Base-by-base conservation (phyloP, 305 asterid species). In the Fraxinus latifolia region DNA sequence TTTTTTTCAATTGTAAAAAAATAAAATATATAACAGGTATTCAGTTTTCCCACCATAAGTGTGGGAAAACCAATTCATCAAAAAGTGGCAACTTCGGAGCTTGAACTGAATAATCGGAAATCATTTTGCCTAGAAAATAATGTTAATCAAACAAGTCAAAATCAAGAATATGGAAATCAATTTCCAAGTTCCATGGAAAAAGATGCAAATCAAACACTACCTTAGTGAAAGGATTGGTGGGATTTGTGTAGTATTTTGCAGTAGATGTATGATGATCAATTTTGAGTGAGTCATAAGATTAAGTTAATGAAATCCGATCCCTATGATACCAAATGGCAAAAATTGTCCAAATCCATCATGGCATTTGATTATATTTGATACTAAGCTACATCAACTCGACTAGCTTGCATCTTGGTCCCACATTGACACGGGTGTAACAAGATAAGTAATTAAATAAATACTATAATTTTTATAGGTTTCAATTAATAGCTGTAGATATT, bases 271-370 rank as follows among this genome's bases (percentile, higher is more conserved):
- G 44, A 82, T 80, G 1, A 47, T 44, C 3, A 3, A 55, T 82
- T 71, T 79, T 82, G 81, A 80, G 83, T 80, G 80, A 82, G 21
- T 80, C 37, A 67, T 72, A 7, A 37, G 37, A 67, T 21, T 77
- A 17, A 75, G 82, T 67, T 58, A 85, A 33, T 80, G 50, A 65
- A 74, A 50, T 82, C 21, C 78, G 58, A 84, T 80, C 81, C 85
- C 82, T 21, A 81, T 62, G 50, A 77, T 81, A 70, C 42, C 32
- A 50, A 76, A 80, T 68, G 6, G 60, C 50, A 65, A 80, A 55
- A 17, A 17, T 55, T 55, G 11, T 17, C 67, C 1, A 5, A 17
- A 55, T 55, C 27, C 8, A 55, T 55, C 8, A 17, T 17, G 67
- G 0, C 67, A 55, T 17, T 55, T 55, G 11, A 55, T 55, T 19